Evolutionary conservation across 1,284 basidiomycete genomes (phyloP).

Genomic region (Quambalaria eucalypti): DNA sequence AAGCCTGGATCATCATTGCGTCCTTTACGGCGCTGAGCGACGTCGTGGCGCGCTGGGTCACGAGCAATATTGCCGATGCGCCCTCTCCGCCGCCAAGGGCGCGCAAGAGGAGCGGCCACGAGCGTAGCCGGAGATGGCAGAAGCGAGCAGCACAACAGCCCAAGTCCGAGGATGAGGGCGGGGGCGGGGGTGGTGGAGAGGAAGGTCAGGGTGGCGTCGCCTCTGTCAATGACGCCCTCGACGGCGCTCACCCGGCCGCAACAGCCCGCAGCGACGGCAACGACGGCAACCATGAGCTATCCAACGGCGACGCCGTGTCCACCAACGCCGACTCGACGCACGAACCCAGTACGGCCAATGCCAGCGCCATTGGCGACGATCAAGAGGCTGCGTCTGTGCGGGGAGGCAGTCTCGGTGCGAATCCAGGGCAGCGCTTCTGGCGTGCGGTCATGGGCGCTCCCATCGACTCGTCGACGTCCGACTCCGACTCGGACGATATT

Average conservation of each 20-base stretch:
- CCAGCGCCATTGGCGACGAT: no score
- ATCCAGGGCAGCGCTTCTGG: conserved; percentile 25
- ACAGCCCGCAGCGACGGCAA: not conserved
- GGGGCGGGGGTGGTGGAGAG: conserved; percentile 8
- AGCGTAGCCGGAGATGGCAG: not conserved
- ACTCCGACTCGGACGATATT: conserved; percentile 7
- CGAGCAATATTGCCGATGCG: conserved; percentile 42
- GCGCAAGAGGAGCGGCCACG: no score
- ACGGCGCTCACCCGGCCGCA: not conserved
- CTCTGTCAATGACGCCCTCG: not conserved
- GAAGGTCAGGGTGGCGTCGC: not conserved
- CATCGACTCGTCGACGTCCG: conserved; percentile 3
- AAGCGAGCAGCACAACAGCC: not conserved
- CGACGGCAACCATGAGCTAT: not conserved
- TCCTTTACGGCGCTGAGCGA: conserved; percentile 57
- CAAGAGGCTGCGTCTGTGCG: no score
- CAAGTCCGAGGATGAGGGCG: not conserved
- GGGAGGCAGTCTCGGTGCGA: conserved; percentile 8
- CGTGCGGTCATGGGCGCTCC: conserved; percentile 33
- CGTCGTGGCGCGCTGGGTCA: conserved; percentile 41
- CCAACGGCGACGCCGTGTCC: not conserved
- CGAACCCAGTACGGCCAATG: no score
- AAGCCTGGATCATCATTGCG: conserved; percentile 70
- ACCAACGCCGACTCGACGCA: no score
- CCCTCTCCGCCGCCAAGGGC: conserved; percentile 4